Evolutionary conservation across 495 filamentous ascomycete genomes (phyloP), one percentile per base, ranked within the genome.

Genomic region (Aspergillus bridgeri): DNA sequence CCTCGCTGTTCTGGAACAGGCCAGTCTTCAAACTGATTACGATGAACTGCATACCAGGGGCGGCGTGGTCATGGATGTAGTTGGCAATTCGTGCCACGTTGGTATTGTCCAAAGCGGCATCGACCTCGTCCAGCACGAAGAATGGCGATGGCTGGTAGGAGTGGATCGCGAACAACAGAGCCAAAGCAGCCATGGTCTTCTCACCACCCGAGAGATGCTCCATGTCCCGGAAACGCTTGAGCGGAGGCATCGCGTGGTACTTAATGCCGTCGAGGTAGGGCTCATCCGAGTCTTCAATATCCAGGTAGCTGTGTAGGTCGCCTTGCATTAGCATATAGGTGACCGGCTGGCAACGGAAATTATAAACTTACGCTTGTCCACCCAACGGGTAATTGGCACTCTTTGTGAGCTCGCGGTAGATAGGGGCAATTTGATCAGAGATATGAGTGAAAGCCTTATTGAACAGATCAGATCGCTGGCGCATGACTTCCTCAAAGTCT

Each of bases 171-270:
- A 99, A 98, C 6, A 99, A 83, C 53, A 99, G 79, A 19, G 94
- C 94, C 21, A 99, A 81, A 43, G 94, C 94, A 2, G 94, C 94
- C 87, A 99, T 99, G 15, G 95, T 97, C 82, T 98, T 98, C 77
- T 99, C 94, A 53, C 94, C 94, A 61, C 94, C 94, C 11, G 90
- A 96, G 21, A 99, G 82, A 67, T 96, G 93, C 72, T 98, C 94
- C 94, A 99, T 98, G 73, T 98, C 95, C 42, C 94, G 84, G 85
- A 98, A 99, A 53, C 94, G 92, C 77, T 99, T 99, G 56, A 96
- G 84, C 7, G 94, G 94, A 22, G 94, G 94, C 92, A 96, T 98
- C 62, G 95, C 94, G 71, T 97, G 91, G 73, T 98, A 99, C 62
- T 95, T 96, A 74, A 99, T 90, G 20, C 94, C 94, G 51, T 88